Evolutionary conservation across 2,329 filamentous ascomycete genomes (phyloP).

Genomic region (Malbranchea cinnamomea): DNA sequence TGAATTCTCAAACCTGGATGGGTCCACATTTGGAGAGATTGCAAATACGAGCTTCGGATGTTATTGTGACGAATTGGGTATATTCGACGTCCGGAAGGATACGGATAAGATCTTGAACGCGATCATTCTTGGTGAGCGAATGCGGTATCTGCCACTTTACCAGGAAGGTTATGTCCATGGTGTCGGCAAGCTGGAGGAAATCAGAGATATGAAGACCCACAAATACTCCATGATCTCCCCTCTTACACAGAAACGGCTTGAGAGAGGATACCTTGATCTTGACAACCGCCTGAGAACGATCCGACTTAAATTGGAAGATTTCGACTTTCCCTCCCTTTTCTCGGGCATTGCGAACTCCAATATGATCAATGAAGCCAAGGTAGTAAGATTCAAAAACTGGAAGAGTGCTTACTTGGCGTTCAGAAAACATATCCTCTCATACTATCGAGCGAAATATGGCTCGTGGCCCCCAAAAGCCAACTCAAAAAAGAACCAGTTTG

Average conservation of each 20-base stretch:
- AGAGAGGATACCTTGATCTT: slow-evolving; percentile 68
- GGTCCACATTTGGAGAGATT: slow-evolving; percentile 48
- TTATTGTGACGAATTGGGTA: slow-evolving; percentile 60
- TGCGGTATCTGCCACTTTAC: slow-evolving; percentile 70
- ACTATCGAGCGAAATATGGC: slow-evolving; percentile 55
- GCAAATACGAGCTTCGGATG: slow-evolving; percentile 35
- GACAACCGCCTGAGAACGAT: slow-evolving; percentile 55
- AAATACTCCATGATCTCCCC: slow-evolving; percentile 56
- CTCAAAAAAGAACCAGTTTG: slow-evolving; percentile 82
- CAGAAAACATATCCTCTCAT: slow-evolving; percentile 54
- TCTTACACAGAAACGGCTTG: slow-evolving; percentile 62
- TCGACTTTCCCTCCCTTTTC: slow-evolving; percentile 84
- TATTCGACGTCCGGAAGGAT: slow-evolving; percentile 69
- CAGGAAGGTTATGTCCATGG: slow-evolving; percentile 86
- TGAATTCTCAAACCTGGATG: slow-evolving; percentile 46
- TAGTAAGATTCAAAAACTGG: slow-evolving; percentile 75
- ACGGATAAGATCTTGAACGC: slow-evolving; percentile 81
- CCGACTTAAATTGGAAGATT: slow-evolving; percentile 62
- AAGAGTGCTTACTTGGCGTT: slow-evolving; percentile 58
- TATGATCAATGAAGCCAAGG: slow-evolving; percentile 58
- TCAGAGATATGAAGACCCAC: slow-evolving; percentile 52
- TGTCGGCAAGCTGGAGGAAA: slow-evolving; percentile 65
- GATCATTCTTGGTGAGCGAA: slow-evolving; percentile 73
- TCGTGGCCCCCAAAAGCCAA: slow-evolving; percentile 81
- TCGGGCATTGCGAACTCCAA: slow-evolving; percentile 76